These are phyloP conservation scores for Termitomyces sp. DNA, from an alignment of 768 basidiomycete genomes.

Conservation along the genomic window DNA sequence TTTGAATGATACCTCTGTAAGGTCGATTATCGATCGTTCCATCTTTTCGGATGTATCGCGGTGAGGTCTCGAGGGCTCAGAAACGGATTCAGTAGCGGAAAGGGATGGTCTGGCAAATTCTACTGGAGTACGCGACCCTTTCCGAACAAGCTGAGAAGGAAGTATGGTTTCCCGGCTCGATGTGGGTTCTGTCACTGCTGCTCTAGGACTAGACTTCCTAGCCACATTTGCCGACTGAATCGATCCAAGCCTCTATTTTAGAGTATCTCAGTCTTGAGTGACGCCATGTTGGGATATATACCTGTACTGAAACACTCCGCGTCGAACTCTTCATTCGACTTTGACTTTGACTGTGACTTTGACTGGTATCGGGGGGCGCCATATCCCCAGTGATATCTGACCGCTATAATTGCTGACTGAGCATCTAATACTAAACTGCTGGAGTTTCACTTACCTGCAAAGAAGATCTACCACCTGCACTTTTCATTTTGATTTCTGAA, in stretches of 20 bases:
- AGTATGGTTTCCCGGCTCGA: neutral
- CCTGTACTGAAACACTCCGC: neutral
- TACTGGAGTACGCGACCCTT: conserved; percentile 1
- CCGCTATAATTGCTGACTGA: neutral
- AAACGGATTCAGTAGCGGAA: neutral
- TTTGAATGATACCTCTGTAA: neutral
- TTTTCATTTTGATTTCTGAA: neutral
- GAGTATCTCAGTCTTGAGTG: neutral
- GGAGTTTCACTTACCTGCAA: neutral
- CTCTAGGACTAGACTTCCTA: neutral
- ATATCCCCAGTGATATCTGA: neutral
- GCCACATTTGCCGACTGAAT: neutral
- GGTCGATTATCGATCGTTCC: neutral
- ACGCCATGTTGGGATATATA: neutral
- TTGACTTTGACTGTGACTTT: neutral
- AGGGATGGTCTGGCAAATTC: neutral
- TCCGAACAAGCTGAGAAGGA: neutral
- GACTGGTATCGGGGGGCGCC: too few species aligned
- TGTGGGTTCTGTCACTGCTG: neutral
- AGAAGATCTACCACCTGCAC: neutral
- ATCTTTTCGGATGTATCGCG: neutral
- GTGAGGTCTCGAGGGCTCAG: neutral
- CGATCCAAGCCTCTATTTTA: neutral
- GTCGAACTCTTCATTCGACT: conserved; percentile 1
- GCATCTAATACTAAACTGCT: neutral